These are phyloP conservation scores for Tylopilus felleus DNA, from an alignment of 768 basidiomycete species.

Conservation along the genomic window DNA sequence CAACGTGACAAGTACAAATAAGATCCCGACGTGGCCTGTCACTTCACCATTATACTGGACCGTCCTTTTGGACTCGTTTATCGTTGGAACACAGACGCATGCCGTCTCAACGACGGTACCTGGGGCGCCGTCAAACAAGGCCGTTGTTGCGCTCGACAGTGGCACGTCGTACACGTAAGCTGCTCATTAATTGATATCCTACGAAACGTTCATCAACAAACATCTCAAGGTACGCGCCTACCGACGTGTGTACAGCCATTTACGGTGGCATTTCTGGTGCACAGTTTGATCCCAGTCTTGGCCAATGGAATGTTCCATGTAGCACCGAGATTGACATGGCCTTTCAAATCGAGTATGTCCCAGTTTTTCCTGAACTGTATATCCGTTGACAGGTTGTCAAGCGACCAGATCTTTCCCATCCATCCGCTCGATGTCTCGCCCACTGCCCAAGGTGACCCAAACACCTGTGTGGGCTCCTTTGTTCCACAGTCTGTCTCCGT, in stretches of 20 bases:
- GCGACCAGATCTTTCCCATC: conserved; percentile 70
- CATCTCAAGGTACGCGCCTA: conserved; percentile 60
- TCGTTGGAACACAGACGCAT: conserved; percentile 51
- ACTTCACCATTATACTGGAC: conserved; percentile 68
- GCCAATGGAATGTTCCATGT: conserved; percentile 76
- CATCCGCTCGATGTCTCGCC: conserved; percentile 78
- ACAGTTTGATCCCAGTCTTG: conserved; percentile 44
- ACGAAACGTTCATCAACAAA: conserved; percentile 3
- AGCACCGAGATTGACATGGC: conserved; percentile 72
- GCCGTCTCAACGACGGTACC: conserved; percentile 52
- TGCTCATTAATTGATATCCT: neutral
- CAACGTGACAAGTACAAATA: conserved; percentile 50
- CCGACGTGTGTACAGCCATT: conserved; percentile 62
- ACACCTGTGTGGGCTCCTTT: conserved; percentile 70
- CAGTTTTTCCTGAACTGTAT: conserved; percentile 2
- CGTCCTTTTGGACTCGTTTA: conserved; percentile 68
- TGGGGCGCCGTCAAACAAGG: conserved; percentile 62
- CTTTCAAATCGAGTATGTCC: conserved; percentile 67
- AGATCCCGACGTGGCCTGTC: conserved; percentile 74
- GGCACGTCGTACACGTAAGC: conserved; percentile 79
- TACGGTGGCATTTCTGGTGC: conserved; percentile 69
- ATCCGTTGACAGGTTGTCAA: conserved; percentile 30
- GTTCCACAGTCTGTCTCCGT: conserved; percentile 58
- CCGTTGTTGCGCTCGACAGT: conserved; percentile 74
- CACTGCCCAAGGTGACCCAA: conserved; percentile 39